These are phyloP conservation scores for Phytophthora macrochlamydospora DNA, from an alignment of 352 stramenopile genomes.

Conservation along the genomic window DNA sequence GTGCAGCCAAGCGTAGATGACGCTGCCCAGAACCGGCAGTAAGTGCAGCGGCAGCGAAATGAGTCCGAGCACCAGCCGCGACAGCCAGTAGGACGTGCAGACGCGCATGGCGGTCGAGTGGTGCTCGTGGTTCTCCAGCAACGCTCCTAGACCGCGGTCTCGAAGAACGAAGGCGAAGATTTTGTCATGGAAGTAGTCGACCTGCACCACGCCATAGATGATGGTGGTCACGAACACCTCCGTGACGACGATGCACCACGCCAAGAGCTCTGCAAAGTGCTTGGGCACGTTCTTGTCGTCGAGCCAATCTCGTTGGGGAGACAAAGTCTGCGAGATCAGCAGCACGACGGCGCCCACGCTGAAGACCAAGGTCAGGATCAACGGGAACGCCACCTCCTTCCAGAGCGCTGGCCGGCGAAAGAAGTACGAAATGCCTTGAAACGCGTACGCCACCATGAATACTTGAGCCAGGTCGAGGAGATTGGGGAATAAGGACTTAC, in stretches of 20 bases:
- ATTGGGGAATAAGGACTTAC: neutral
- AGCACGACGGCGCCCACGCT: conserved; percentile 35
- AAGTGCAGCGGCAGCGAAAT: conserved; percentile 52
- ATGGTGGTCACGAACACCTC: conserved; percentile 56
- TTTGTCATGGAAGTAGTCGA: conserved; percentile 49
- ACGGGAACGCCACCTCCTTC: conserved; percentile 36
- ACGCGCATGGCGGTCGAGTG: conserved; percentile 31
- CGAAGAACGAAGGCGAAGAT: conserved; percentile 51
- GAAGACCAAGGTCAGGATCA: conserved; percentile 49
- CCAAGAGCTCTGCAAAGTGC: conserved; percentile 44
- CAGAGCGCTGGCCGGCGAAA: conserved; percentile 45
- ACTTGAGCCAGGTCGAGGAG: neutral
- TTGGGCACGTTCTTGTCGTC: conserved; percentile 35
- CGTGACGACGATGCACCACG: conserved; percentile 45
- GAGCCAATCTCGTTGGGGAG: conserved; percentile 39
- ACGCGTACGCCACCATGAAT: conserved; percentile 36
- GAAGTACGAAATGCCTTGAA: conserved; percentile 47
- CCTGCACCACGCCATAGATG: conserved; percentile 41
- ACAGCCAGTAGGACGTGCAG: conserved; percentile 43
- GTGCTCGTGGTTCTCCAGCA: conserved; percentile 27
- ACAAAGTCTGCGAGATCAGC: conserved; percentile 40
- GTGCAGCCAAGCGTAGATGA: conserved; percentile 58
- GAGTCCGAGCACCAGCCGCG: conserved; percentile 38
- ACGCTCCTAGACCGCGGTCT: conserved; percentile 29
- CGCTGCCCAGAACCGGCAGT: conserved; percentile 48